These are phyloP conservation scores for Endocarpon pusillum DNA, from an alignment of 495 filamentous ascomycete genomes.

Conservation along the genomic window DNA sequence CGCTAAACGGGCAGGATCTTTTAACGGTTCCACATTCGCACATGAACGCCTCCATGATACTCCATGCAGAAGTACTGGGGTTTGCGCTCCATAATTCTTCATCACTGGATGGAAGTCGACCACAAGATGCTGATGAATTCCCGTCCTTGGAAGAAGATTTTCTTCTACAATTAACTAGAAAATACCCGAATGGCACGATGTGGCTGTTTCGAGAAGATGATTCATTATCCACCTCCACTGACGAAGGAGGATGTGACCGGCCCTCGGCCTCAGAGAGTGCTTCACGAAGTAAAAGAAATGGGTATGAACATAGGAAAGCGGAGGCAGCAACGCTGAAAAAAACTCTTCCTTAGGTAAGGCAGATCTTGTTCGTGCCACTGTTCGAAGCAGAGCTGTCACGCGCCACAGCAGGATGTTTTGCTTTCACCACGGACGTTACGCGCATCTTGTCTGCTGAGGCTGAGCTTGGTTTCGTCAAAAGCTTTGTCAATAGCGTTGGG, in stretches of 20 bases:
- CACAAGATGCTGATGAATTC: too few relatives aligned
- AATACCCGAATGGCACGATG: slow-evolving; percentile 44
- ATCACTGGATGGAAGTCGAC: too few relatives aligned
- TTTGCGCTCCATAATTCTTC: too few relatives aligned
- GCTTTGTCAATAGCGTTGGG: slow-evolving; percentile 52
- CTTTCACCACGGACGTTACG: too few relatives aligned
- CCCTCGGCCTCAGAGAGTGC: slow-evolving; percentile 1
- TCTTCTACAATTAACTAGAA: slow-evolving; percentile 33
- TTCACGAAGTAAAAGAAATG: slow-evolving; percentile 16
- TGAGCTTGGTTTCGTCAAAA: slow-evolving; percentile 34
- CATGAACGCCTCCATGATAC: too few relatives aligned
- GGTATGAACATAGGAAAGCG: slow-evolving; percentile 18
- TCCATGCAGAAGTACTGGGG: too few relatives aligned
- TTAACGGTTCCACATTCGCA: too few relatives aligned
- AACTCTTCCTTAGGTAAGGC: slow-evolving; percentile 27
- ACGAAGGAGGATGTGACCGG: slow-evolving; percentile 18
- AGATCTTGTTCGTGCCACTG: slow-evolving; percentile 37
- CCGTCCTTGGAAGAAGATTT: too few relatives aligned
- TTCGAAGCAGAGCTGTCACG: slow-evolving; percentile 53
- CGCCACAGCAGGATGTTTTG: slow-evolving; percentile 55
- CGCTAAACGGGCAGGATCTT: too few relatives aligned
- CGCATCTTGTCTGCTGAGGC: slow-evolving; percentile 24
- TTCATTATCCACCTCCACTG: slow-evolving; percentile 24
- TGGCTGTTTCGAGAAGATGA: slow-evolving; percentile 46
- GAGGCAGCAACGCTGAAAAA: slow-evolving; percentile 27